phyloP scores from a whole-genome alignment of 805 yeast species.

The Ogataea nonfermentans region DNA sequence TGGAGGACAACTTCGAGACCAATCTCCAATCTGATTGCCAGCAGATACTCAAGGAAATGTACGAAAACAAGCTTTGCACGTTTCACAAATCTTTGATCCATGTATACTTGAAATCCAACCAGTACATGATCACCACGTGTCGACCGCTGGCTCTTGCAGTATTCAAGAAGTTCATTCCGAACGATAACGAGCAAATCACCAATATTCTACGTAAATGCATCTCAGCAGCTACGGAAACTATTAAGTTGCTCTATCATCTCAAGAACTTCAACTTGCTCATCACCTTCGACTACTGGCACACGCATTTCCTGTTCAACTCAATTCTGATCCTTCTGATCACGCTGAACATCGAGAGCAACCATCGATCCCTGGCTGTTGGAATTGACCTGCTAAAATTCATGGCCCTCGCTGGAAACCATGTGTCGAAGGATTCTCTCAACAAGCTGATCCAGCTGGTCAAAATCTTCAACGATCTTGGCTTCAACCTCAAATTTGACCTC shows the following conservation, averaged over 20 bases:
- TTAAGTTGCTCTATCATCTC: constrained; percentile 30
- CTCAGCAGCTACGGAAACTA: constrained; percentile 33
- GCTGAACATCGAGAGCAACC: constrained; percentile 14
- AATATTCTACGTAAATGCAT: constrained; percentile 32
- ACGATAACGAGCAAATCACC: constrained; percentile 22
- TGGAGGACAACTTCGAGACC: constrained; percentile 28
- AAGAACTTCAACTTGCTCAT: constrained; percentile 31
- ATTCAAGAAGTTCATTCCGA: constrained; percentile 30
- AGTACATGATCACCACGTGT: constrained; percentile 35
- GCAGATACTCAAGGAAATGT: constrained; percentile 21
- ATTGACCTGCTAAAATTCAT: constrained; percentile 28
- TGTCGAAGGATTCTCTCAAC: constrained; percentile 26
- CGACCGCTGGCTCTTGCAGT: constrained; percentile 37
- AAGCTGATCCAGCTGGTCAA: constrained; percentile 25
- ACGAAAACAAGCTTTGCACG: constrained; percentile 16
- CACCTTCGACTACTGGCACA: constrained; percentile 41
- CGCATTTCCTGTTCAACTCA: constrained; percentile 38
- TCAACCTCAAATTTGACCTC: constrained; percentile 16
- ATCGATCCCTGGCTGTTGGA: constrained; percentile 17
- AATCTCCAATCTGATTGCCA: constrained; percentile 21
- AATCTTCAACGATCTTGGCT: constrained; percentile 23
- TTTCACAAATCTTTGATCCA: constrained; percentile 30
- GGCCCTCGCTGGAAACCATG: constrained; percentile 30
- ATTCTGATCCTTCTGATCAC: constrained; percentile 31
- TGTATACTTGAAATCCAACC: constrained; percentile 36